phyloP scores from a whole-genome alignment of 2,329 filamentous ascomycete genomes.

The Atkinsonella hypoxylon region DNA sequence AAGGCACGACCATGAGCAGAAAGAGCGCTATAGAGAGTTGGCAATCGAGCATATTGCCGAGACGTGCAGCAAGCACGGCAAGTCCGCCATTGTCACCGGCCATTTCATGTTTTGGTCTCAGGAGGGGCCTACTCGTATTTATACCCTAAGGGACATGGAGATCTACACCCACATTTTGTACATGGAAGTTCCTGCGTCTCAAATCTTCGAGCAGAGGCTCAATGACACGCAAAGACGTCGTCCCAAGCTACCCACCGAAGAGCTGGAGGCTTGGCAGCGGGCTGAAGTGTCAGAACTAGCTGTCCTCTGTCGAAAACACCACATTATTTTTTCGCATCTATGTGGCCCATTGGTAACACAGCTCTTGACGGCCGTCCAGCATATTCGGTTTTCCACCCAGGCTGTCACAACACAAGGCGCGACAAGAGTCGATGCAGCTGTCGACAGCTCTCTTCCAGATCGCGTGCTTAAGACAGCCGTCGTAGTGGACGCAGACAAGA shows the following conservation, averaged over 20 bases:
- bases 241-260: constrained; percentile 16
- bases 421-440: constrained; percentile 11
- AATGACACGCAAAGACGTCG: constrained; percentile 27
- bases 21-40: constrained; percentile 25
- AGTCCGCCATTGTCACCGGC: constrained; percentile 37
- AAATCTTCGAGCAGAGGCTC: constrained; percentile 24
- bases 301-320: constrained; percentile 28
- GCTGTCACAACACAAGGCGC: constrained; percentile 25
- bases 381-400: constrained; percentile 9
- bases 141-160: constrained; percentile 31
- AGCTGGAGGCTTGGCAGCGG: constrained; percentile 36
- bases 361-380: not conserved
- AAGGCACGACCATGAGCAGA: constrained; percentile 20
- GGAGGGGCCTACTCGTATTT: constrained; percentile 20
- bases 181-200: constrained; percentile 27
- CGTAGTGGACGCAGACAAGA: constrained; percentile 47
- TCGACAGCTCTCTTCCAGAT: constrained; percentile 18
- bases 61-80: constrained; percentile 20
- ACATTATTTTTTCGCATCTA: constrained; percentile 32
- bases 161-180: constrained; percentile 49
- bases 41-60: constrained; percentile 34
- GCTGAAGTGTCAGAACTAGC: constrained; percentile 31
- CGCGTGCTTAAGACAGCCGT: constrained; percentile 30
- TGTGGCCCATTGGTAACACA: not conserved
- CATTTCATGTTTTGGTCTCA: constrained; percentile 44